Evolutionary conservation across 139 green algal genomes (phyloP), one percentile per base, ranked within the genome.

Genomic region (Pleodorina starrii): DNA sequence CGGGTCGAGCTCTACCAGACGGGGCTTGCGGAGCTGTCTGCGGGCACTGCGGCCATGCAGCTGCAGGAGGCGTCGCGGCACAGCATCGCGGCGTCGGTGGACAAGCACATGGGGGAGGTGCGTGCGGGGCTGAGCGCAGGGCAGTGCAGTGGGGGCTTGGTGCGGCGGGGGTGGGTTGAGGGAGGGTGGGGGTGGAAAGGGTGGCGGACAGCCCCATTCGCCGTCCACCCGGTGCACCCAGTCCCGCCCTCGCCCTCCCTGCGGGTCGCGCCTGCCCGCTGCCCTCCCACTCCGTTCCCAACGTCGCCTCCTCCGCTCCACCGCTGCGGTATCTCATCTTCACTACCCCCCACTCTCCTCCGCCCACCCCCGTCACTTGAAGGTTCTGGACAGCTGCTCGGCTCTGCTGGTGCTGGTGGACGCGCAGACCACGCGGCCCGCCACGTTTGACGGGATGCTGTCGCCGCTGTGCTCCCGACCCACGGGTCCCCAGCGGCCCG

Each of bases 321-420:
- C n/a, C n/a, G n/a, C n/a, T n/a, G n/a, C n/a, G n/a, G n/a, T n/a
- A n/a, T n/a, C n/a, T n/a, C n/a, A n/a, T n/a, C n/a, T n/a, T n/a
- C n/a, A n/a, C n/a, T n/a, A n/a, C n/a, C n/a, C n/a, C n/a, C n/a
- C n/a, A n/a, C n/a, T n/a, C n/a, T n/a, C n/a, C n/a, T n/a, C n/a
- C n/a, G n/a, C n/a, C n/a, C n/a, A n/a, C n/a, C n/a, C n/a, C n/a
- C n/a, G n/a, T n/a, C n/a, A n/a, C n/a, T n/a, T n/a, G n/a, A n/a
- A 87, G 81, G 60, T 43, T 14, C 81, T 87, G 27, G 40, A 51
- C 59, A 78, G 60, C 60, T 87, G 81, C 59, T 87, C 81, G 17
- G 81, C 32, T 42, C 81, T 87, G 60, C 63, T 87, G n/a, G 60
- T 87, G 43, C 32, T 87, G 60, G 81, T 87, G 81, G 60, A 87